phyloP scores from a whole-genome alignment of 2,329 filamentous ascomycete species.

The Salinomyces thailandicus region DNA sequence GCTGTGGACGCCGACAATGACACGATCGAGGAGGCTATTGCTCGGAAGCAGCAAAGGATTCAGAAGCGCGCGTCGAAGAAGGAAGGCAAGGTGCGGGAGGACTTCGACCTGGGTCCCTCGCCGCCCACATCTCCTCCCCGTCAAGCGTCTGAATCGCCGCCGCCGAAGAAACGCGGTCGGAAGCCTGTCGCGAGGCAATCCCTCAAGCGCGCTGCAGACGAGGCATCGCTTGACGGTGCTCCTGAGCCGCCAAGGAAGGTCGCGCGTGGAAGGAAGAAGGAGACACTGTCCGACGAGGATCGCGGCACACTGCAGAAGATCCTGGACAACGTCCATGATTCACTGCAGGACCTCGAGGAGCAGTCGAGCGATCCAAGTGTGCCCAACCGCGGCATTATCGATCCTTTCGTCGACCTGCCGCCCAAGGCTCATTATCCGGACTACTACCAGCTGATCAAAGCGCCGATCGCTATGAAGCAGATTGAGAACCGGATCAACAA shows the following conservation, averaged over 20 bases:
- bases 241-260: constrained; percentile 64
- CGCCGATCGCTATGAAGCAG: constrained; percentile 91
- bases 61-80: constrained; percentile 71
- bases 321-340: constrained; percentile 65
- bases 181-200: constrained; percentile 50
- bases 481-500: constrained; percentile 94
- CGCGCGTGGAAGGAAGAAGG: constrained; percentile 24
- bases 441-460: constrained; percentile 88
- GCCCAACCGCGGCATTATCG: constrained; percentile 71
- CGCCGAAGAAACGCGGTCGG: constrained; percentile 70
- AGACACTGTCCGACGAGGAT: constrained; percentile 56
- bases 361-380: constrained; percentile 50
- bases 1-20: constrained; percentile 96
- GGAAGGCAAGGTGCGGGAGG: constrained; percentile 45
- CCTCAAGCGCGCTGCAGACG: constrained; percentile 81
- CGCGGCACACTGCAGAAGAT: constrained; percentile 71
- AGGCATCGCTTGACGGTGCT: constrained; percentile 55
- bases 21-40: constrained; percentile 81
- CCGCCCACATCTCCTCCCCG: constrained; percentile 56
- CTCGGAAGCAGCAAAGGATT: constrained; percentile 75
- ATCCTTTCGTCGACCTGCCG: constrained; percentile 85
- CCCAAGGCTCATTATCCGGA: constrained; percentile 84
- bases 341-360: constrained; percentile 74
- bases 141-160: constrained; percentile 70
- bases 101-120: constrained; percentile 51